Evolutionary conservation across 148 eudicot species (phyloP).

Genomic region (Oxyria digyna): DNA sequence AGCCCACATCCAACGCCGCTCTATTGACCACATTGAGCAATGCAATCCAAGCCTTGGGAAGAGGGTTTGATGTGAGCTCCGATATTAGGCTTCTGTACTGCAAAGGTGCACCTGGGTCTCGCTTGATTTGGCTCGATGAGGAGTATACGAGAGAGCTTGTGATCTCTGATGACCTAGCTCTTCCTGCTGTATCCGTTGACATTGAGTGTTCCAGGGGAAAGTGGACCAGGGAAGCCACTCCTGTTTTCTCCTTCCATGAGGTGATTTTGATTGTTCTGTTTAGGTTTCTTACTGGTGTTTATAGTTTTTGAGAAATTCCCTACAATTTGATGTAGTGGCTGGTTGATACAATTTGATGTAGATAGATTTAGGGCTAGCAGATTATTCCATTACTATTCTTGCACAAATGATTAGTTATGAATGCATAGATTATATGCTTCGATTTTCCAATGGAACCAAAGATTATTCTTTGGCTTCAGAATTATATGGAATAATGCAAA

Average conservation of each 20-base stretch:
- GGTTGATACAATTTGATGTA: not conserved
- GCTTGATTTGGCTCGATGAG: constrained; percentile 64
- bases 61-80: constrained; percentile 95
- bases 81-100: constrained; percentile 92
- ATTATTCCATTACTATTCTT: not conserved
- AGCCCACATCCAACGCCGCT: constrained; percentile 29
- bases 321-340: not conserved
- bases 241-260: constrained; percentile 65
- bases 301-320: not conserved
- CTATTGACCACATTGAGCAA: constrained; percentile 50
- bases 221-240: constrained; percentile 33
- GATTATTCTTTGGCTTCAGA: no score
- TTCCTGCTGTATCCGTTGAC: constrained; percentile 70
- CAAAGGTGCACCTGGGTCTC: constrained; percentile 74
- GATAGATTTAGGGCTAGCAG: not conserved
- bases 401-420: not conserved
- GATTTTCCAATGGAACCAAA: no score
- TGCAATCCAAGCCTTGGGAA: constrained; percentile 82
- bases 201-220: constrained; percentile 42
- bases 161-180: constrained; percentile 28
- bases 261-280: constrained; percentile 17
- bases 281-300: not conserved
- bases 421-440: not conserved
- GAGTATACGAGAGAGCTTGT: constrained; percentile 36
- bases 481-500: no score